These are phyloP conservation scores for Exserohilum rostratum DNA, from an alignment of 2,329 filamentous ascomycete genomes.

Conservation along the genomic window DNA sequence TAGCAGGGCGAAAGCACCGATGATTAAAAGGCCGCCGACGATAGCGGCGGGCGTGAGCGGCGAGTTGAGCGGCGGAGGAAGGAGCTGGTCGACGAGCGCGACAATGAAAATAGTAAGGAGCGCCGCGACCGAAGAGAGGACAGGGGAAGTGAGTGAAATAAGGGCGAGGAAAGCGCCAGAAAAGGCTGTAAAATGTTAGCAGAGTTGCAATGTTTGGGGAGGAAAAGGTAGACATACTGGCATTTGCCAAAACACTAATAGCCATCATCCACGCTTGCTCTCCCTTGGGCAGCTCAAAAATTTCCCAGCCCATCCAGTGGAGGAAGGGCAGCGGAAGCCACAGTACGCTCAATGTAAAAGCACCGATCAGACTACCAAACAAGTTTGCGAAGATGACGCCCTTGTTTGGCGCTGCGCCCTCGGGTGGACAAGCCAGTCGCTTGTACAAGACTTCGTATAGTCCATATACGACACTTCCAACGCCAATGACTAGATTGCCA, in stretches of 20 bases:
- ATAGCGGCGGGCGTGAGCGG: slow-evolving; percentile 77
- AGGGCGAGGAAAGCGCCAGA: slow-evolving; percentile 91
- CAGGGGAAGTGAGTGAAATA: slow-evolving; percentile 90
- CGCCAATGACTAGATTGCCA: slow-evolving; percentile 90
- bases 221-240: slow-evolving; percentile 59
- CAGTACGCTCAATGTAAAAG: slow-evolving; percentile 83
- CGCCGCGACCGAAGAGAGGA: slow-evolving; percentile 89
- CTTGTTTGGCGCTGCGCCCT: slow-evolving; percentile 81
- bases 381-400: slow-evolving; percentile 95
- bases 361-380: slow-evolving; percentile 84
- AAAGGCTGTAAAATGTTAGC: slow-evolving; percentile 61
- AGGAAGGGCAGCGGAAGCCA: slow-evolving; percentile 92
- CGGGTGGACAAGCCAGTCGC: slow-evolving; percentile 87
- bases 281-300: slow-evolving; percentile 79
- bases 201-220: background rate
- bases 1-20: slow-evolving; percentile 83
- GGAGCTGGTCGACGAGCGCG: slow-evolving; percentile 85
- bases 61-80: slow-evolving; percentile 71
- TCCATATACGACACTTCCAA: slow-evolving; percentile 90
- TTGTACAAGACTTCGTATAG: slow-evolving; percentile 99
- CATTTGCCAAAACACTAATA: slow-evolving; percentile 84
- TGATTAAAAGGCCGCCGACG: slow-evolving; percentile 83
- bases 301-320: slow-evolving; percentile 78
- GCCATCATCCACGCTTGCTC: slow-evolving; percentile 79
- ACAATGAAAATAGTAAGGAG: slow-evolving; percentile 97